Evolutionary conservation across 176 grass and related monocot genomes (phyloP).

Genomic region (Oryza coarctata): DNA sequence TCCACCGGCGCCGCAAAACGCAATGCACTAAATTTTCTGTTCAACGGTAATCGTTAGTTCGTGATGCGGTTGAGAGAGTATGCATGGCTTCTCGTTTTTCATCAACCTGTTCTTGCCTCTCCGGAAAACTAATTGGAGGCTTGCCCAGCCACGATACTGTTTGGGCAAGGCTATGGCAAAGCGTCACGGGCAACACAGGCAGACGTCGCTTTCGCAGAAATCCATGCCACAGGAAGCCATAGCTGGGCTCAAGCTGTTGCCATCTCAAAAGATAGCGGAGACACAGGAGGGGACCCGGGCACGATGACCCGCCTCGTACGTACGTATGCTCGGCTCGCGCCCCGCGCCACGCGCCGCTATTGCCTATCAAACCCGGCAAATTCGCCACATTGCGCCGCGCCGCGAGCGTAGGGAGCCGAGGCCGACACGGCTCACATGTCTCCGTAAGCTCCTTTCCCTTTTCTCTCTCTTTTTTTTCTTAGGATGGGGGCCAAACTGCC

Average conservation of each 20-base stretch:
- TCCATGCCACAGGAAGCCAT: background rate
- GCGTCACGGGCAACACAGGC: conserved; percentile 34
- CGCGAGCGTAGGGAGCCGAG: background rate
- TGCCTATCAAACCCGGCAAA: too few species aligned
- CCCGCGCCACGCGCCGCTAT: too few species aligned
- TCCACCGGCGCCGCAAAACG: background rate
- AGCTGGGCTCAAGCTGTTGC: background rate
- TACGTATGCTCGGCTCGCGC: too few species aligned
- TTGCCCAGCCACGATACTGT: conserved; percentile 16
- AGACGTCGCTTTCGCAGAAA: conserved; percentile 21
- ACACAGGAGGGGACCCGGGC: too few species aligned
- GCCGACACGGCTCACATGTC: conserved; percentile 37
- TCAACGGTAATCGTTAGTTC: background rate
- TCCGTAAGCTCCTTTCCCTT: background rate
- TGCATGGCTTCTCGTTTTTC: too few species aligned
- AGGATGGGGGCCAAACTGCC: background rate
- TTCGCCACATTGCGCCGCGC: too few species aligned
- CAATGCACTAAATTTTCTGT: background rate
- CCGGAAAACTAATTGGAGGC: too few species aligned
- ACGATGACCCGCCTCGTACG: too few species aligned
- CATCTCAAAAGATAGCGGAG: background rate
- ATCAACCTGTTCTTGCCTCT: background rate
- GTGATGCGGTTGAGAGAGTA: too few species aligned
- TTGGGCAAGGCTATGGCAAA: background rate
- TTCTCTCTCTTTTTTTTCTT: background rate